phyloP scores from a whole-genome alignment of 768 basidiomycete genomes.

The Tricholoma sp. region DNA sequence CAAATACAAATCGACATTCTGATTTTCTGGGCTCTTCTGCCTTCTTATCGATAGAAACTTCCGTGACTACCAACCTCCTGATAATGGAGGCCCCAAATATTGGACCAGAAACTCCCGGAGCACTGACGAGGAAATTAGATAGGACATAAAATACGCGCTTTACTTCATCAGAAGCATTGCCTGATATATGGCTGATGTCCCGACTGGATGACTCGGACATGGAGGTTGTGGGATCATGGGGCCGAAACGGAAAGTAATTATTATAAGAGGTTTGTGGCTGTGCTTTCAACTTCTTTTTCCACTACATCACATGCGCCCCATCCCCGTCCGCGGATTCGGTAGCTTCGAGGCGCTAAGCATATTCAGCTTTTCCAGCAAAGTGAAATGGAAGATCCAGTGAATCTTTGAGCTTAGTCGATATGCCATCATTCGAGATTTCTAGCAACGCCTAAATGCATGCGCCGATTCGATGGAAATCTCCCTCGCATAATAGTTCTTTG shows the following conservation, averaged over 20 bases:
- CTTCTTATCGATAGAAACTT: slow-evolving; percentile 38
- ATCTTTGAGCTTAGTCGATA: no score
- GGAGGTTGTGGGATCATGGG: neutral
- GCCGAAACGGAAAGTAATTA: neutral
- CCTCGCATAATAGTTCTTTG: no score
- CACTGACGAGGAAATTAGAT: slow-evolving; percentile 9
- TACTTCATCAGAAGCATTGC: slow-evolving; percentile 25
- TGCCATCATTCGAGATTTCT: no score
- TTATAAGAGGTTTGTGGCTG: neutral
- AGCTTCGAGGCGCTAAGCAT: no score
- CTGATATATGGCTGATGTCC: slow-evolving; percentile 18
- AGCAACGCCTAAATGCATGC: no score
- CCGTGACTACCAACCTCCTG: slow-evolving; percentile 26
- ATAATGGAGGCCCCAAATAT: slow-evolving; percentile 14
- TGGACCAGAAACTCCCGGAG: slow-evolving; percentile 5
- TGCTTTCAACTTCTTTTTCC: no score
- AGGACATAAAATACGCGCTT: slow-evolving; percentile 19
- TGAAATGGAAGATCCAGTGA: no score
- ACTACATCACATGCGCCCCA: no score
- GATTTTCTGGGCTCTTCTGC: slow-evolving; percentile 36
- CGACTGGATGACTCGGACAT: slow-evolving; percentile 2
- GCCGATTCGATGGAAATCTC: no score
- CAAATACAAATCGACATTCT: slow-evolving; percentile 43
- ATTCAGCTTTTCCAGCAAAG: no score
- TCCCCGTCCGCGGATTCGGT: no score